Percentiles rank a stretch among this genome's conserved stretches.
phyloP scores from a whole-genome alignment of 108 stramenopile genomes.

The Nitzschia sp. region DNA sequence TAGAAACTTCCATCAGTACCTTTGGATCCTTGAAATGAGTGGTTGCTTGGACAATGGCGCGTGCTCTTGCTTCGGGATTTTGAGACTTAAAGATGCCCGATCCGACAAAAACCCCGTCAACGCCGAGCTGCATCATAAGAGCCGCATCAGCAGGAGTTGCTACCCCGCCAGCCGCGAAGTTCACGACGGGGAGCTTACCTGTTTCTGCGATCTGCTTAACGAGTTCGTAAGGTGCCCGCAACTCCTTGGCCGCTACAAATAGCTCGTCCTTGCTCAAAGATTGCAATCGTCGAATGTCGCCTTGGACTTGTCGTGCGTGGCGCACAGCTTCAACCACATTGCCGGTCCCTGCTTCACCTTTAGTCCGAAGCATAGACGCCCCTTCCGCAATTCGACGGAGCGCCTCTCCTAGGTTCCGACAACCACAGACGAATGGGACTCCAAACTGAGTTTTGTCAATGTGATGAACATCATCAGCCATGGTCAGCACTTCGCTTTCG shows the following conservation, averaged over 20 bases:
- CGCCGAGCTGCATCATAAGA: conserved; percentile 99
- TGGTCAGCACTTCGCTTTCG: conserved; percentile 97
- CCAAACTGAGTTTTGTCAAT: conserved; percentile 96
- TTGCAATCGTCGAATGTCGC: conserved; percentile 80
- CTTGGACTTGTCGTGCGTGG: conserved; percentile 91
- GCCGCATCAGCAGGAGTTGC: conserved; percentile 99
- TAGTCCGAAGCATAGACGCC: conserved; percentile 98
- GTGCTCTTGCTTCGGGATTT: conserved; percentile 93
- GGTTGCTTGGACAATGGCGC: conserved; percentile 95
- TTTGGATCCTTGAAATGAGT: conserved; percentile 98
- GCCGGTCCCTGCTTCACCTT: conserved; percentile 99
- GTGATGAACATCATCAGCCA: conserved; percentile 99
- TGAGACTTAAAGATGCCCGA: conserved; percentile 96
- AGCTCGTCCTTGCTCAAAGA: conserved; percentile 96
- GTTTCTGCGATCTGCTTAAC: conserved; percentile 89
- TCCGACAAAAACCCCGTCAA: conserved; percentile 99
- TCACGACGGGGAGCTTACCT: conserved; percentile 97
- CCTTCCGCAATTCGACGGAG: conserved; percentile 96
- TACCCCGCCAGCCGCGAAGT: conserved; percentile 99
- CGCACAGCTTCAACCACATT: conserved; percentile 99
- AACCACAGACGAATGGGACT: conserved; percentile 99
- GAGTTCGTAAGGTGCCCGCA: conserved; percentile 92
- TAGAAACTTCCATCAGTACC: conserved; percentile 94
- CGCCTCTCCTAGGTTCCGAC: conserved; percentile 98
- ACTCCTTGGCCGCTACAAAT: conserved; percentile 95